Conservation (phyloP, 1,139 yeast genomes). For the Pichia kudriavzevii region DNA sequence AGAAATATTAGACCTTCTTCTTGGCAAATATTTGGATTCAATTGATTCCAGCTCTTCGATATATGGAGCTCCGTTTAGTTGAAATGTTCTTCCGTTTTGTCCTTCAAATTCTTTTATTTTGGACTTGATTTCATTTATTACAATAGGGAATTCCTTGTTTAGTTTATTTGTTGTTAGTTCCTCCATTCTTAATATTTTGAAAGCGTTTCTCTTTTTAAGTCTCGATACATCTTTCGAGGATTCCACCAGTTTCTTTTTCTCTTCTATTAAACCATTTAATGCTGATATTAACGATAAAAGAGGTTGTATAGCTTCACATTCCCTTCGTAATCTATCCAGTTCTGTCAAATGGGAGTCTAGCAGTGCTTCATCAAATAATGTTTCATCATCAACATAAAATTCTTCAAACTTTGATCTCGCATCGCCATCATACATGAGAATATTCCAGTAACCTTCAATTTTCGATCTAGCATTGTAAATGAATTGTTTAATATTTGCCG, state of each 20-base stretch:
- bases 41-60: conserved; percentile 21
- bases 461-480: conserved; percentile 53
- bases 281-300: conserved; percentile 48
- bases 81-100: conserved; percentile 33
- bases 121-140: conserved; percentile 44
- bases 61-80: conserved; percentile 41
- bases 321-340: conserved; percentile 41
- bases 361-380: conserved; percentile 44
- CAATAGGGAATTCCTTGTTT: conserved; percentile 57
- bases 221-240: conserved; percentile 79
- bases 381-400: conserved; percentile 33
- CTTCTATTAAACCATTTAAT: conserved; percentile 48
- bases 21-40: conserved; percentile 9
- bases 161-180: conserved; percentile 68
- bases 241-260: conserved; percentile 55
- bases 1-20: conserved; percentile 9
- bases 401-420: conserved; percentile 34
- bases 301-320: conserved; percentile 46
- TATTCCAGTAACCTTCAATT: conserved; percentile 56
- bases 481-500: conserved; percentile 58
- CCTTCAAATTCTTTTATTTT: conserved; percentile 44
- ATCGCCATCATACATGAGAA: conserved; percentile 47
- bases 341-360: conserved; percentile 59
- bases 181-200: conserved; percentile 71
- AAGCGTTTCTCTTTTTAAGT: conserved; percentile 66